Conservation (phyloP, 208 protist genomes). For the Leptomonas pyrrhocoris region DNA sequence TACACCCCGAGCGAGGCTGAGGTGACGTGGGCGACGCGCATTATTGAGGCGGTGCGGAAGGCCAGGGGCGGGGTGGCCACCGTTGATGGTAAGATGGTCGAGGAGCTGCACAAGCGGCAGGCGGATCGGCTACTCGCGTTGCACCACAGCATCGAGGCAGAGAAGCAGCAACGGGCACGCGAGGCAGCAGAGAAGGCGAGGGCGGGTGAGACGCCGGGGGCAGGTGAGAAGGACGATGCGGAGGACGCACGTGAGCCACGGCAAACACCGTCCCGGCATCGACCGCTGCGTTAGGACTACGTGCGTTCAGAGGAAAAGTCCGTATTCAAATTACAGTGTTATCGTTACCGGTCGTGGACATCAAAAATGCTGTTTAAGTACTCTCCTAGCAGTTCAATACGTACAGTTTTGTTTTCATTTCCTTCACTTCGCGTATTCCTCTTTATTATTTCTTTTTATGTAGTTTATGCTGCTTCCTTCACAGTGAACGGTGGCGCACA, state of each 20-base stretch:
- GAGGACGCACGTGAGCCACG: constrained; percentile 7
- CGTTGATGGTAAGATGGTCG: constrained; percentile 67
- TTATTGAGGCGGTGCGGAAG: constrained; percentile 42
- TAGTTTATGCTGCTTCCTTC: too few species aligned
- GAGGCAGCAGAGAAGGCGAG: not conserved
- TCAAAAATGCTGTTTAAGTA: too few species aligned
- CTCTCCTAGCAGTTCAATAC: too few species aligned
- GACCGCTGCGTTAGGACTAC: constrained; percentile 1
- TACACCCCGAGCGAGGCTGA: constrained; percentile 65
- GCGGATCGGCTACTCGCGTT: constrained; percentile 41
- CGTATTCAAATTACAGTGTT: too few species aligned
- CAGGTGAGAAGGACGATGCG: not conserved
- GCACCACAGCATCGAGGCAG: constrained; percentile 35
- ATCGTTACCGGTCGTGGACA: too few species aligned
- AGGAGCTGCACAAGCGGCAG: constrained; percentile 72
- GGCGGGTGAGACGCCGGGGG: not conserved
- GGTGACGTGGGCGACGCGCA: constrained; percentile 64
- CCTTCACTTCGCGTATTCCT: too few species aligned
- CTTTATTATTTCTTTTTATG: too few species aligned
- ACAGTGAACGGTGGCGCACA: too few species aligned
- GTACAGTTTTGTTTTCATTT: too few species aligned
- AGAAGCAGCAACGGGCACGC: constrained; percentile 19
- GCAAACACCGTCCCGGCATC: constrained; percentile 21
- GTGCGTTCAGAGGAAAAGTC: not conserved
- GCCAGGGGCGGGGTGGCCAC: constrained; percentile 39